phyloP scores from a whole-genome alignment of 306 rosid species.

The Fragaria iinumae region DNA sequence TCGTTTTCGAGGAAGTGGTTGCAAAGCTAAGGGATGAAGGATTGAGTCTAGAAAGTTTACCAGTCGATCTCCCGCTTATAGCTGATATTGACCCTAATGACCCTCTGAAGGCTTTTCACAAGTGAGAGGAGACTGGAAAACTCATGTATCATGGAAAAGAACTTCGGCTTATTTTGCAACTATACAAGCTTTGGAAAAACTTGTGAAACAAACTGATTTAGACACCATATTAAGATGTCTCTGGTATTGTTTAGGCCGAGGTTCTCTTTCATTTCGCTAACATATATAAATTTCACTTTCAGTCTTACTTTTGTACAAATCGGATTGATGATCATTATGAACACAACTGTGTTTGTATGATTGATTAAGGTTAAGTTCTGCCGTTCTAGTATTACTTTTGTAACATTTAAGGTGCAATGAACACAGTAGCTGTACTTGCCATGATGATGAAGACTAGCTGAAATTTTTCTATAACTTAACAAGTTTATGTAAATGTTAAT shows the following conservation, averaged over 20 bases:
- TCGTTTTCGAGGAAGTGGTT: slow-evolving; percentile 72
- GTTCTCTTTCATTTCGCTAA: not conserved
- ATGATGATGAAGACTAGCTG: not conserved
- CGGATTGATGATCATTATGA: not conserved
- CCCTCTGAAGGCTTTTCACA: slow-evolving; percentile 59
- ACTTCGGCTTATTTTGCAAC: slow-evolving; percentile 18
- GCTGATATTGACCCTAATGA: slow-evolving; percentile 55
- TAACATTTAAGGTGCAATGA: too few relatives aligned
- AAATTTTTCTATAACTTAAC: too few relatives aligned
- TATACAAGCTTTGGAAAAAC: not conserved
- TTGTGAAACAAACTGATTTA: not conserved
- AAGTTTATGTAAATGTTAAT: not conserved
- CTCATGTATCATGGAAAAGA: not conserved
- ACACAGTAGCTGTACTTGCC: too few relatives aligned
- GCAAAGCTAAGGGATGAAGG: slow-evolving; percentile 54
- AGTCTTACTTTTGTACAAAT: not conserved
- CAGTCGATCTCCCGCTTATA: slow-evolving; percentile 63
- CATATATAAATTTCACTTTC: not conserved
- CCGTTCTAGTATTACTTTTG: too few relatives aligned
- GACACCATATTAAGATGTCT: not conserved
- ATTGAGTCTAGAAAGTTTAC: slow-evolving; percentile 45
- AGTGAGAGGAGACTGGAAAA: slow-evolving; percentile 10
- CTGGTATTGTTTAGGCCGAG: slow-evolving; percentile 8
- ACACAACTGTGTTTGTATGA: not conserved
- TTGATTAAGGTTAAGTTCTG: not conserved